Evolutionary conservation across 225 moss, liverwort and hornwort species (phyloP).

Genomic region (Ulota crispa): DNA sequence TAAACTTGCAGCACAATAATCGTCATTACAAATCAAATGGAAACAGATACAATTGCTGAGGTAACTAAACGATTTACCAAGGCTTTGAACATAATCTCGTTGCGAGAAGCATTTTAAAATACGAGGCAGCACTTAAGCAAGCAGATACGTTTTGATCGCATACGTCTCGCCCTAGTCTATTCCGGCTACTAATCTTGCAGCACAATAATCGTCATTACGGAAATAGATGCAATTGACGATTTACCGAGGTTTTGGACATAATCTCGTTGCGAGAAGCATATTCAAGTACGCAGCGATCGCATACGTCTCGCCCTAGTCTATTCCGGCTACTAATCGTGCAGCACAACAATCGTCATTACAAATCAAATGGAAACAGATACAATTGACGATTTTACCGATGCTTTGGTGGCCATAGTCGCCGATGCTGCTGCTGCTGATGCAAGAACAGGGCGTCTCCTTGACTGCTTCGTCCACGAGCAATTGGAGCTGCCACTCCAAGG

Average conservation of each 20-base stretch:
- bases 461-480: background rate
- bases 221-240: background rate
- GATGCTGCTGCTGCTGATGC: conserved; percentile 11
- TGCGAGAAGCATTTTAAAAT: background rate
- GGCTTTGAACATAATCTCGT: background rate
- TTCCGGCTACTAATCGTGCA: background rate
- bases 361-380: background rate
- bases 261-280: no score
- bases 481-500: background rate
- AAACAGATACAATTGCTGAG: background rate
- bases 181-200: background rate
- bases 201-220: background rate
- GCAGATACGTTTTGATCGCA: no score
- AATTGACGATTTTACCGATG: conserved; percentile 15
- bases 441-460: background rate
- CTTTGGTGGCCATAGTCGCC: conserved; percentile 27
- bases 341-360: background rate
- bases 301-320: background rate
- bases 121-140: background rate
- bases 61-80: background rate
- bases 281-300: no score
- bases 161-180: background rate
- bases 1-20: background rate
- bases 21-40: background rate
- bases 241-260: conserved; percentile 20